A percentile compares a stretch with the other conserved stretches of the same genome.
phyloP scores from a whole-genome alignment of 2,329 filamentous ascomycete genomes.

The Neonectria ditissima region DNA sequence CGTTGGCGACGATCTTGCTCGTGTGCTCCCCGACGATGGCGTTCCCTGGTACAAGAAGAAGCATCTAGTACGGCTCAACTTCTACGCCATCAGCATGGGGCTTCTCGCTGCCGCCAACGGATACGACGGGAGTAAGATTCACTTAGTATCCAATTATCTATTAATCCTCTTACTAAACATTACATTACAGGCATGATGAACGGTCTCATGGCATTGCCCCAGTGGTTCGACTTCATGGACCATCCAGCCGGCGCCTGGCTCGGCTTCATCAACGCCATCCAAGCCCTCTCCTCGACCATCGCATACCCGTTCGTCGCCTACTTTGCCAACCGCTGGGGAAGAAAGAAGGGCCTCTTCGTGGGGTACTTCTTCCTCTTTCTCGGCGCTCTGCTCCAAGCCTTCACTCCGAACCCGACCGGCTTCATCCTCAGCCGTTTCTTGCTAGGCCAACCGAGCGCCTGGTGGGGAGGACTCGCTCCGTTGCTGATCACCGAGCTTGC shows the following conservation, averaged over 20 bases:
- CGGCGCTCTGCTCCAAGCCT: conserved; percentile 22
- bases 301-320: conserved; percentile 29
- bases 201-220: conserved; percentile 21
- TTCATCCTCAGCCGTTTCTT: conserved; percentile 27
- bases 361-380: conserved; percentile 23
- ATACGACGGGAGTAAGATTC: conserved; percentile 7
- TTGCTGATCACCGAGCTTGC: conserved; percentile 29
- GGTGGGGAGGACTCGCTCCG: conserved; percentile 20
- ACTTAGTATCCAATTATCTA: too few species aligned
- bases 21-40: conserved; percentile 28
- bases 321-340: conserved; percentile 30
- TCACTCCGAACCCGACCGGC: conserved; percentile 15
- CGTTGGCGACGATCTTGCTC: conserved; percentile 29
- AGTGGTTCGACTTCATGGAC: conserved; percentile 32
- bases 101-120: conserved; percentile 28
- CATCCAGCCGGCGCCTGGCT: conserved; percentile 30
- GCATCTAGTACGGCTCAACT: conserved; percentile 30
- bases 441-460: conserved; percentile 20
- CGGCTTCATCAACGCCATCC: conserved; percentile 33
- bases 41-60: conserved; percentile 32
- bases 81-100: conserved; percentile 21
- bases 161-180: too few species aligned
- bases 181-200: not conserved
- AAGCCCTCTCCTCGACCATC: conserved; percentile 21
- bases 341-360: conserved; percentile 24